Percentiles rank a stretch among this genome's conserved stretches.
These are phyloP conservation scores for Ceratobasidium sp. DNA, from an alignment of 1,284 basidiomycete genomes.

Conservation along the genomic window DNA sequence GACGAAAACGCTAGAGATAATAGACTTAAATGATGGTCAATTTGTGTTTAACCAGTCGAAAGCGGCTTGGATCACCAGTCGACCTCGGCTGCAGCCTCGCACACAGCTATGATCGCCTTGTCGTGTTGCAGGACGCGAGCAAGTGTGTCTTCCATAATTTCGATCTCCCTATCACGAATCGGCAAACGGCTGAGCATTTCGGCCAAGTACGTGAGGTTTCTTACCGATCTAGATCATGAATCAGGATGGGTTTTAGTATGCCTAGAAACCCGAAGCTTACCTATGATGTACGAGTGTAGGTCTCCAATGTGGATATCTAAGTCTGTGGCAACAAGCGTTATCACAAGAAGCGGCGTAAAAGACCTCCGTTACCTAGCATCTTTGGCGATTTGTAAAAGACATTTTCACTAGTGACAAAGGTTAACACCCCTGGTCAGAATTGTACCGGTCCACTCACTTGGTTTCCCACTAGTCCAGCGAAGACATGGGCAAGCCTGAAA, in stretches of 20 bases:
- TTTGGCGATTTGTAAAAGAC: conserved; percentile 86
- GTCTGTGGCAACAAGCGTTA: conserved; percentile 62
- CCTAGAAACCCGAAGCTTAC: conserved; percentile 56
- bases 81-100: conserved; percentile 83
- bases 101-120: conserved; percentile 68
- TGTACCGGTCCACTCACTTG: conserved; percentile 64
- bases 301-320: conserved; percentile 87
- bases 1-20: conserved; percentile 82
- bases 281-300: conserved; percentile 78
- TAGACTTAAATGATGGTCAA: conserved; percentile 59
- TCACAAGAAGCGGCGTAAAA: conserved; percentile 17
- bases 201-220: too few species aligned
- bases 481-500: conserved; percentile 12
- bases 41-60: conserved; percentile 1
- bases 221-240: too few species aligned
- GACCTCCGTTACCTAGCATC: conserved; percentile 72
- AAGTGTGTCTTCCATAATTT: conserved; percentile 82
- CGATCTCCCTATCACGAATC: conserved; percentile 83
- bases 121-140: conserved; percentile 73
- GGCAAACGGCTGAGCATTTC: too few species aligned
- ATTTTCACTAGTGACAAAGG: conserved; percentile 65
- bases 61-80: conserved; percentile 71
- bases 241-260: too few species aligned
- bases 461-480: conserved; percentile 75
- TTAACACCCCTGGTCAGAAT: background rate